These are phyloP conservation scores for Tetradesmus lagerheimii DNA, from an alignment of 139 green algal genomes.

Conservation along the genomic window DNA sequence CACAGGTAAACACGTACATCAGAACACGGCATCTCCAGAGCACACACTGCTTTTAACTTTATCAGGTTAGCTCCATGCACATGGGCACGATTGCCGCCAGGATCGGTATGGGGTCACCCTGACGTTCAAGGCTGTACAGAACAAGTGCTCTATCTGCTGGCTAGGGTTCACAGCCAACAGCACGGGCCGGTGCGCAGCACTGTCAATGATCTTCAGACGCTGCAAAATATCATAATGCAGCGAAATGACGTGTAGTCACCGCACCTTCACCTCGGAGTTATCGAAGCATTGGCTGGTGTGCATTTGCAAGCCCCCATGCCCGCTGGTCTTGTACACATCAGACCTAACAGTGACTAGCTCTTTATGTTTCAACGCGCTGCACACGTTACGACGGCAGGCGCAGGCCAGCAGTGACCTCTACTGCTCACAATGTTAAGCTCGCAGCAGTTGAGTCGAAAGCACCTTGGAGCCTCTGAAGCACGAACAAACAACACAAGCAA, in stretches of 20 bases:
- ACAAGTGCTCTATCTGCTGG: background rate
- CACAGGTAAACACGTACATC: too few species aligned
- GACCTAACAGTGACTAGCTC: background rate
- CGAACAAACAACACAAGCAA: background rate
- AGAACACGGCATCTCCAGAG: too few species aligned
- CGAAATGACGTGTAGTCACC: background rate
- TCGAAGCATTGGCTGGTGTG: background rate
- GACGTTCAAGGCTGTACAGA: too few species aligned
- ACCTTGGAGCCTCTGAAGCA: background rate
- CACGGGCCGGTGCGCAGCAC: too few species aligned
- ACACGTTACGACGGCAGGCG: background rate
- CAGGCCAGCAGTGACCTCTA: background rate
- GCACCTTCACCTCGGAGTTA: background rate
- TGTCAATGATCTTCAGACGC: too few species aligned
- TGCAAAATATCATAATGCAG: too few species aligned
- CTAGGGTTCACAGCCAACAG: background rate
- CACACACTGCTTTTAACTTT: too few species aligned
- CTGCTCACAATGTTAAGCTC: background rate
- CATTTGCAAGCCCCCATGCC: background rate
- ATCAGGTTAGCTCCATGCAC: too few species aligned
- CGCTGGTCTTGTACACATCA: background rate
- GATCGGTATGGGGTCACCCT: too few species aligned
- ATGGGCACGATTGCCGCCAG: too few species aligned
- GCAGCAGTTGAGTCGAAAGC: background rate
- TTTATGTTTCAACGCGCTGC: background rate